Evolutionary conservation across 1,284 basidiomycete species (phyloP), one percentile per base, ranked within the genome.

Genomic region (Rhodotorula sp.): DNA sequence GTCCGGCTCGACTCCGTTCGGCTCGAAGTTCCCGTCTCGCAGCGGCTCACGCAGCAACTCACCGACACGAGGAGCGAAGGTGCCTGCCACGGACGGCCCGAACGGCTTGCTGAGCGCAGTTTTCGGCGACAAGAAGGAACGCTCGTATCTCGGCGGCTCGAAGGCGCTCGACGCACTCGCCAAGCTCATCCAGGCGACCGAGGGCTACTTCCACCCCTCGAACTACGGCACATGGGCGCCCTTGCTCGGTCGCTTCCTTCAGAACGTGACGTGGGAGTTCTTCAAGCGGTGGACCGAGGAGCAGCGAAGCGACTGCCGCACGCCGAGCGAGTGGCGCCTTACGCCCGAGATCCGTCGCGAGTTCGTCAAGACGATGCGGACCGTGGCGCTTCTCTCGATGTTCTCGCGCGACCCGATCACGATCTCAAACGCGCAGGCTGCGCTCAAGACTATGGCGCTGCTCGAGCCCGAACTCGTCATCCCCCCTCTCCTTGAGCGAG

Each of bases 321-420:
- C 89, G 0, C 95, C 94, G 0, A 79, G 83, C 84, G 79, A 80
- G 30, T 83, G 88, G 77, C 87, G 94, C 16, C 82, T 99, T 55
- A 98, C 94, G 0, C 86, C 87, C 9, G 83, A 83, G 30, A 95
- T 99, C 77, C 88, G 90, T 67, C 87, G 86, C 63, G 87, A 88
- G 34, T 94, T 99, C 77, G 92, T 97, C 30, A 83, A 84, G 31
- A 88, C 86, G 53, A 84, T 98, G 53, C 87, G 91, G 52, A 95
- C 92, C 1, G 91, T 95, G 15, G 90, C 92, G 1, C 83, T 99
- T 47, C 86, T 98, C 20, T 88, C 92, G 30, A 96, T 99, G 89
- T 99, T 99, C 81, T 89, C 92, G 61, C 97, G 98, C 74, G 83
- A 84, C 62, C 79, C 82, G 59, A 76, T 83, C 46, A 82, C 83